Base-by-base conservation (phyloP, 2,329 filamentous ascomycete genomes). In the Nannizziopsis barbatae region DNA sequence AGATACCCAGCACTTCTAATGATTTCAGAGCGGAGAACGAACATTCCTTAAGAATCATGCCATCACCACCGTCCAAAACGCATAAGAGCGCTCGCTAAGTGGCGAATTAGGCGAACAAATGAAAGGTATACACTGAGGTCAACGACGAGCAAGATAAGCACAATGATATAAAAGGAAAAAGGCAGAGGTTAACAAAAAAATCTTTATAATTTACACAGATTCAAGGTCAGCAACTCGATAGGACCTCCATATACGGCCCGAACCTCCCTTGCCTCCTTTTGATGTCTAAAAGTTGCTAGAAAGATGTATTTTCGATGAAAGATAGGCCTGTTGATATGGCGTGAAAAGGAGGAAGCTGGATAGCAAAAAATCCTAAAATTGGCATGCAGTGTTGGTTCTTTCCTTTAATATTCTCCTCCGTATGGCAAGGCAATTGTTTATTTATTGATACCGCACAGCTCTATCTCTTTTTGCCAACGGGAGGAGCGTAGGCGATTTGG, bases 401-500 rank as follows among this genome's bases (percentile, higher is more conserved):
- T n/a, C 14, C 14, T 30, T 31, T 30, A 3, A 4, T 15, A 11
- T 17, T 20, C 6, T 38, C 40, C 41, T 31, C 30, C 35, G n/a
- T 22, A 20, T 20, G 22, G 43, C 22, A 37, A 38, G 42, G 14
- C 32, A 37, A 33, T 41, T 17, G 27, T 47, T 31, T 11, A 27
- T 30, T 15, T 31, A 37, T 43, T 31, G 31, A 22, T 30, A 12
- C 30, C 20, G 3, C 9, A 27, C 12, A 14, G 12, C 12, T 35
- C 43, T 42, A 49, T 52, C 44, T 41, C 38, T 45, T 63, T 51
- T 62, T 62, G 54, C 61, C 58, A 49, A 66, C 60, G 27, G 87
- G 87, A 55, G 87, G 86, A 66, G 81, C 84, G 74, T 94, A 95
- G 60, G 81, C 76, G 60, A 96, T 74, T 83, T 96, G 95, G 65